Evolutionary conservation across 108 stramenopile genomes (phyloP).

Genomic region (Fragilaria radians): DNA sequence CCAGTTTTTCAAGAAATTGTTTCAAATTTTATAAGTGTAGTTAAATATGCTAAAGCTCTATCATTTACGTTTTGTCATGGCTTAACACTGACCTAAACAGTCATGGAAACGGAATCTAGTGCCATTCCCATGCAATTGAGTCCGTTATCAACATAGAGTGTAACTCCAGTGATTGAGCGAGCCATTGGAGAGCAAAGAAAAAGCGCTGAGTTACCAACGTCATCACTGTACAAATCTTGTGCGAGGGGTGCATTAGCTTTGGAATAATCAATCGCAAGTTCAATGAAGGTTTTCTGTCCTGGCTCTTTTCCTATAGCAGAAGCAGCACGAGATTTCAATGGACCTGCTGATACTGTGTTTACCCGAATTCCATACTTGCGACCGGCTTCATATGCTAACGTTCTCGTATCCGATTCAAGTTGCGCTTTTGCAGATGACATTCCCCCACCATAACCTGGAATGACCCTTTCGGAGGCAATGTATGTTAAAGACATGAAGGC

Average conservation of each 20-base stretch:
- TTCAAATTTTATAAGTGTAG: no score
- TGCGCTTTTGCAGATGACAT: slow-evolving; percentile 98
- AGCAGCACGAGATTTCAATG: slow-evolving; percentile 94
- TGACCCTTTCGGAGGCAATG: slow-evolving; percentile 97
- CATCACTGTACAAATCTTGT: slow-evolving; percentile 96
- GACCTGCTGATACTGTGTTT: slow-evolving; percentile 98
- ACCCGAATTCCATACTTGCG: slow-evolving; percentile 91
- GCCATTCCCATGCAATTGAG: slow-evolving; percentile 93
- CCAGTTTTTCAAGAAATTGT: no score
- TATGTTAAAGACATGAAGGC: slow-evolving; percentile 92
- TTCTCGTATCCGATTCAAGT: slow-evolving; percentile 94
- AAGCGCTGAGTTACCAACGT: slow-evolving; percentile 89
- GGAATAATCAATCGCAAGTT: slow-evolving; percentile 97
- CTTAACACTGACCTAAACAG: no score
- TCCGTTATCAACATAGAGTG: slow-evolving; percentile 90
- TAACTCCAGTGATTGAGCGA: slow-evolving; percentile 88
- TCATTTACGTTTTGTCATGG: no score
- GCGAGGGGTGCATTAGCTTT: slow-evolving; percentile 93
- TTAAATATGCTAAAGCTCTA: no score
- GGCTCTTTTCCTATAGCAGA: slow-evolving; percentile 89
- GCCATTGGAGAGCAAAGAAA: slow-evolving; percentile 91
- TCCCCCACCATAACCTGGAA: slow-evolving; percentile 98
- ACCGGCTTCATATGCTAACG: slow-evolving; percentile 94
- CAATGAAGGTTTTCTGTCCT: slow-evolving; percentile 95
- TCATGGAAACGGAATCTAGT: slow-evolving; percentile 71